Evolutionary conservation across 1,284 basidiomycete genomes (phyloP).

Genomic region (Xanthoconium separans): DNA sequence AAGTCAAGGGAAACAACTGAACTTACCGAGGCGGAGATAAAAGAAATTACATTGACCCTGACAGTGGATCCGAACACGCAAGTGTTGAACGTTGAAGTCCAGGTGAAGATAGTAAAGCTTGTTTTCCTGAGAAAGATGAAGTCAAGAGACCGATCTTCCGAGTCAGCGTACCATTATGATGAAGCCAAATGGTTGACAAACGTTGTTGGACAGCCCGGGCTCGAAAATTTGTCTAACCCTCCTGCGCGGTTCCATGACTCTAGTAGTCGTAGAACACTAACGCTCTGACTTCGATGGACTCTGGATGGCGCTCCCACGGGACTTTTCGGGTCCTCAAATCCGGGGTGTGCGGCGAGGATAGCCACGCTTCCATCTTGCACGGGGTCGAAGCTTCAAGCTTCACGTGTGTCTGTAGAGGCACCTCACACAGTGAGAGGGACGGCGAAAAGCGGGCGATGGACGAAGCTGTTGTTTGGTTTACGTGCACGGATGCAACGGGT

Average conservation of each 20-base stretch:
- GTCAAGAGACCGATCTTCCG: too few relatives aligned
- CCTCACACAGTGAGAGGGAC: not conserved
- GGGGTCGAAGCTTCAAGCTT: conserved; percentile 10
- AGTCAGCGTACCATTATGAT: too few relatives aligned
- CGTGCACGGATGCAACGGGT: conserved; percentile 49
- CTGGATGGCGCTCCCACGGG: conserved; percentile 34
- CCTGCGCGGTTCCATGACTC: not conserved
- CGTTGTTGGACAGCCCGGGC: too few relatives aligned
- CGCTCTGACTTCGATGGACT: conserved; percentile 40
- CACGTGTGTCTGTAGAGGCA: not conserved
- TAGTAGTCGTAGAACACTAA: conserved; percentile 37
- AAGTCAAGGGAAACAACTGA: too few relatives aligned
- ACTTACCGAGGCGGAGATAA: too few relatives aligned
- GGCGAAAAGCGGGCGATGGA: conserved; percentile 44
- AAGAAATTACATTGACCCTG: too few relatives aligned
- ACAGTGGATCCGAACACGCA: too few relatives aligned
- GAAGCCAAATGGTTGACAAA: too few relatives aligned
- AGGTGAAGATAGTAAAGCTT: too few relatives aligned
- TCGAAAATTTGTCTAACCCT: too few relatives aligned
- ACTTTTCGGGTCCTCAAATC: conserved; percentile 38
- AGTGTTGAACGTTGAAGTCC: too few relatives aligned
- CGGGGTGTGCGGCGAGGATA: conserved; percentile 44
- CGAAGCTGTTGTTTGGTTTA: conserved; percentile 52
- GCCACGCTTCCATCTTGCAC: conserved; percentile 38
- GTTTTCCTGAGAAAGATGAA: too few relatives aligned